Percentiles rank a stretch among this genome's conserved stretches.
Evolutionary conservation across 371 early-diverging fungal species (phyloP).

Genomic region (Mucor ambiguus): DNA sequence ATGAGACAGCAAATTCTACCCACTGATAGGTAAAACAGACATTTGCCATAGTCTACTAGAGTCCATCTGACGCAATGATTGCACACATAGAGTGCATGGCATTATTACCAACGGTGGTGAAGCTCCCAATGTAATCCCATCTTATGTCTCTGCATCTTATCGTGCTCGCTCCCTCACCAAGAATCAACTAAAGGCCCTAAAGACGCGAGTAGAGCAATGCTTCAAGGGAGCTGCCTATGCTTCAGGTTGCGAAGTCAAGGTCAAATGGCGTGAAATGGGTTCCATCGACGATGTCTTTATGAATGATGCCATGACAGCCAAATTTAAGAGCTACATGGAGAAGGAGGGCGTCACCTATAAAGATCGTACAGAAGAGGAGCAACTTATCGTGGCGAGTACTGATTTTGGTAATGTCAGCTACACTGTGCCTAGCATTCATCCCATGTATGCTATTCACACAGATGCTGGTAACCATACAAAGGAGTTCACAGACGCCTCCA

Average conservation of each 20-base stretch:
- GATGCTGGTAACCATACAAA: conserved; percentile 26
- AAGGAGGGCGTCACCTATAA: conserved; percentile 41
- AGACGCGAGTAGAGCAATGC: conserved; percentile 51
- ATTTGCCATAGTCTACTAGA: neutral
- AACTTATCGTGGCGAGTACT: conserved; percentile 52
- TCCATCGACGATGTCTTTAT: conserved; percentile 43
- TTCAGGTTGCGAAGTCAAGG: conserved; percentile 67
- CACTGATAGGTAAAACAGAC: conserved; percentile 34
- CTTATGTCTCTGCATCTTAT: conserved; percentile 55
- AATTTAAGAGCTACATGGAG: conserved; percentile 57
- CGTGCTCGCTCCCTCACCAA: conserved; percentile 56
- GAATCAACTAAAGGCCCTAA: conserved; percentile 49
- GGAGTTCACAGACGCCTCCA: conserved; percentile 63
- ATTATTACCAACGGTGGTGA: conserved; percentile 74
- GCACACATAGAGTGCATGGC: conserved; percentile 62
- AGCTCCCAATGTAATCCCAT: conserved; percentile 61
- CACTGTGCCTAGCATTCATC: conserved; percentile 30
- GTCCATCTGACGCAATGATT: neutral
- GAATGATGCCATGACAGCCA: conserved; percentile 59
- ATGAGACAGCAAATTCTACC: conserved; percentile 74
- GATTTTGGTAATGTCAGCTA: conserved; percentile 77
- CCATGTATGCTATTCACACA: conserved; percentile 21
- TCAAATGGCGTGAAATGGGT: conserved; percentile 45
- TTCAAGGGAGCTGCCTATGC: conserved; percentile 68
- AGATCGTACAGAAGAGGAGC: conserved; percentile 41